Conservation (phyloP, 148 eudicot species). For the Rhododendron ovatum region DNA sequence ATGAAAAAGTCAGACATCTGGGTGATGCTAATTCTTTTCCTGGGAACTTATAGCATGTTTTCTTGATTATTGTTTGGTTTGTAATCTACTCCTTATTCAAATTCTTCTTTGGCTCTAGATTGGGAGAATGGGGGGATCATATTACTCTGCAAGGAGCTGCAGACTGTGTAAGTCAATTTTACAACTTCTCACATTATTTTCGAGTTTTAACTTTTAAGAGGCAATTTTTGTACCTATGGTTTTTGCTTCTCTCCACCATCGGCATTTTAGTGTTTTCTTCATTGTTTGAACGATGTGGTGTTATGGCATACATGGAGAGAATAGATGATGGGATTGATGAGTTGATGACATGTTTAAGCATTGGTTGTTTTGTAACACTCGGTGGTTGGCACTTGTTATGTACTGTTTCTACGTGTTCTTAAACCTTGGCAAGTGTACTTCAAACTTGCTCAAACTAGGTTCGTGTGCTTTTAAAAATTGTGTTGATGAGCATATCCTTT, state of each 20-base stretch:
- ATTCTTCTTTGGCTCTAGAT: conserved; percentile 23
- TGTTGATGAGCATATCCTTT: conserved; percentile 2
- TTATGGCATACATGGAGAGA: not conserved
- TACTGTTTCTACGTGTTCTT: not conserved
- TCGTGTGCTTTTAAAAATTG: not conserved
- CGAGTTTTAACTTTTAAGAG: not conserved
- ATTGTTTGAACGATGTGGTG: not conserved
- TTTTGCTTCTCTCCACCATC: not conserved
- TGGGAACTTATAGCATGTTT: not conserved
- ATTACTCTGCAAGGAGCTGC: conserved; percentile 86
- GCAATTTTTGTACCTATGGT: not conserved
- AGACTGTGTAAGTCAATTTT: conserved; percentile 48
- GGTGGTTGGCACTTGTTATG: not conserved
- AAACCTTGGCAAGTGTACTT: not conserved
- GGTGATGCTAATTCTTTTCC: not conserved
- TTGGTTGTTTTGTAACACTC: not conserved
- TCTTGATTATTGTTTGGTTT: not conserved
- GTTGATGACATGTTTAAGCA: not conserved
- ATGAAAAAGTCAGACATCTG: conserved; percentile 54
- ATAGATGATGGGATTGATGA: not conserved
- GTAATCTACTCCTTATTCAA: conserved; percentile 2
- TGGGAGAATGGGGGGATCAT: conserved; percentile 88
- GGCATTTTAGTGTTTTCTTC: not conserved
- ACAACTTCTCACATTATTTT: not conserved
- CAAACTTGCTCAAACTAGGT: not conserved